Conservation (phyloP, 257 asterid genomes). For the Solanum sitiens region DNA sequence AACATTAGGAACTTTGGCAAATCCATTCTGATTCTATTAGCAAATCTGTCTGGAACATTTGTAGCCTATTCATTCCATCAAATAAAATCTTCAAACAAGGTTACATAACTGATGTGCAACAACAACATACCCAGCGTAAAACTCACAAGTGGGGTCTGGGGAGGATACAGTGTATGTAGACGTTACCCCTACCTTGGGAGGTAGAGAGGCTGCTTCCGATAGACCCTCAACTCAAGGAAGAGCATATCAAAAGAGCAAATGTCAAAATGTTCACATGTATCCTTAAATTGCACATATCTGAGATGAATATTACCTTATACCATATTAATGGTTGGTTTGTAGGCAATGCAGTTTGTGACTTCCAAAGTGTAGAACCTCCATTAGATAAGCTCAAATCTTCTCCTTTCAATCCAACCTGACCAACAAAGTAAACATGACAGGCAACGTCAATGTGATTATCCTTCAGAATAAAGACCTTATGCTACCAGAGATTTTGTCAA, state of each 20-base stretch:
- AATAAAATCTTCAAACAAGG: neutral
- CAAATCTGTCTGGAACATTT: neutral
- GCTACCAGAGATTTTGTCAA: neutral
- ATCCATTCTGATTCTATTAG: neutral
- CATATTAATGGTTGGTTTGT: slow-evolving; percentile 71
- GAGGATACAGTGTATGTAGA: neutral
- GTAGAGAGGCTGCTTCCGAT: neutral
- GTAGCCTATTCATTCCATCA: neutral
- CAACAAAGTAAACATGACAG: neutral
- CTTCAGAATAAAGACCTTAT: neutral
- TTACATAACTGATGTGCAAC: neutral
- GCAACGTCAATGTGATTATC: neutral
- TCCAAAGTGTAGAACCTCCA: slow-evolving; percentile 65
- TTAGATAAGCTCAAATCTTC: slow-evolving; percentile 46
- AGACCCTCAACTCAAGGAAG: neutral
- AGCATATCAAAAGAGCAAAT: neutral
- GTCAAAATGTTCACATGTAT: neutral
- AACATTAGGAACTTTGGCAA: neutral
- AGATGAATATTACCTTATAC: slow-evolving; percentile 58
- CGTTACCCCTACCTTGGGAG: neutral
- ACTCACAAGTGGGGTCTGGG: neutral
- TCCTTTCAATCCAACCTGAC: slow-evolving; percentile 81
- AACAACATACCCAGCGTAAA: neutral
- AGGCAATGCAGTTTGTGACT: slow-evolving; percentile 50
- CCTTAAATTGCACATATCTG: neutral